These are phyloP conservation scores for Sporothrix schenckii DNA, from an alignment of 2,329 filamentous ascomycete species.

Conservation along the genomic window DNA sequence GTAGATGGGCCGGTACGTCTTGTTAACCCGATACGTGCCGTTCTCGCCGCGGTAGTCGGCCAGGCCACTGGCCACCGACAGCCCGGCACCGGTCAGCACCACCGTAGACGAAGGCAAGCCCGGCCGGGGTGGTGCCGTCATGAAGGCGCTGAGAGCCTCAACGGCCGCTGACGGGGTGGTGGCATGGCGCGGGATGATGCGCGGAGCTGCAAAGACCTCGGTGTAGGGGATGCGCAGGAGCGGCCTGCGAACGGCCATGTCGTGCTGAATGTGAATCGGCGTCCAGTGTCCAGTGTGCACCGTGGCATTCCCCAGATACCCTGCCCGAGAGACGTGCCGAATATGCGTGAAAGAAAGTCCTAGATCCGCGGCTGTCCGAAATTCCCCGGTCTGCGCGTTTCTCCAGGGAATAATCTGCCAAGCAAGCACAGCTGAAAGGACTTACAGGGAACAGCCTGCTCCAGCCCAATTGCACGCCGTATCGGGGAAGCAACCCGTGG, in stretches of 20 bases:
- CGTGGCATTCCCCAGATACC: neutral
- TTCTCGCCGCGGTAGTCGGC: constrained; percentile 89
- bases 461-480: neutral
- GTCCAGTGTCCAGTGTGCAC: neutral
- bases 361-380: constrained; percentile 7
- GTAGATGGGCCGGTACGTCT: constrained; percentile 87
- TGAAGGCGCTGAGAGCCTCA: constrained; percentile 74
- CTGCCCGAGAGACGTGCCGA: too few relatives aligned
- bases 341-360: neutral
- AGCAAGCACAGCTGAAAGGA: neutral
- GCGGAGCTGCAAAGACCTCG: constrained; percentile 73
- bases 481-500: neutral
- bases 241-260: constrained; percentile 62
- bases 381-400: neutral
- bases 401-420: neutral
- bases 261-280: constrained; percentile 16
- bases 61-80: constrained; percentile 89
- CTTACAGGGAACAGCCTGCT: neutral
- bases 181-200: constrained; percentile 73
- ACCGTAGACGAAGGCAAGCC: constrained; percentile 54
- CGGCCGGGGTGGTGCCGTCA: constrained; percentile 61
- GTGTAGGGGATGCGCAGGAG: constrained; percentile 91
- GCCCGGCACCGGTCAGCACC: constrained; percentile 76
- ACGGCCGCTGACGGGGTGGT: constrained; percentile 72
- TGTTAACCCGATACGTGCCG: constrained; percentile 92